Base-by-base conservation (phyloP, 306 rosid genomes). In the Gastrolobium villosum region DNA sequence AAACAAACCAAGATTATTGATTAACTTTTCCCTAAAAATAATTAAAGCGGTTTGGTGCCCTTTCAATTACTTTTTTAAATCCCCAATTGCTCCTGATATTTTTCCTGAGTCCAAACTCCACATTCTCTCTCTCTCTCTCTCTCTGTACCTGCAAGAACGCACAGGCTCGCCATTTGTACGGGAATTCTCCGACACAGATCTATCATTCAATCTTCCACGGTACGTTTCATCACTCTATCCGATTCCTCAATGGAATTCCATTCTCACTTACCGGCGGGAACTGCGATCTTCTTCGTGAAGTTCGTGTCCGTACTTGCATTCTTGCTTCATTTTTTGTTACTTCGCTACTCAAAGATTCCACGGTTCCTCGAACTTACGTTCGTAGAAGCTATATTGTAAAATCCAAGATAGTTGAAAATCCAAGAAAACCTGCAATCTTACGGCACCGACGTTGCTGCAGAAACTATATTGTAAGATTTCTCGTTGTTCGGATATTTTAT, bases 151-250 rank as follows among this genome's bases (percentile, higher is more conserved):
- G 6, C 48, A 3, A 20, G 26, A 20, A 20, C 26, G 26, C 26
- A 5, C 0, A 8, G 81, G 8, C 4, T 6, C 53, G 20, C 36
- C 34, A 15, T 52, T 2, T 5, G 28, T 14, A 5, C 5, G 66
- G n/a, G 61, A 32, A 50, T 79, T 40, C 71, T 69, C 81, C 4
- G 53, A 45, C 49, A 40, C 70, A 43, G 81, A 78, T 79, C 83
- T 37, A 37, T 36, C 6, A 1, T 46, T 62, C 68, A 32, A n/a
- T 14, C 81, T 10, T 34, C 55, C 28, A 65, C 64, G n/a, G 7
- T 32, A 39, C 65, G 9, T 14, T 36, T 63, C 66, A 35, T 57
- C 48, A 1, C 26, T 20, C 2, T 20, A 10, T 46, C 46, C 36
- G 37, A 28, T 71, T 70, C 60, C 11, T 53, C 71, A 35, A 39